These are phyloP conservation scores for Xanthoconium separans DNA, from an alignment of 1,284 basidiomycete genomes.

Conservation along the genomic window DNA sequence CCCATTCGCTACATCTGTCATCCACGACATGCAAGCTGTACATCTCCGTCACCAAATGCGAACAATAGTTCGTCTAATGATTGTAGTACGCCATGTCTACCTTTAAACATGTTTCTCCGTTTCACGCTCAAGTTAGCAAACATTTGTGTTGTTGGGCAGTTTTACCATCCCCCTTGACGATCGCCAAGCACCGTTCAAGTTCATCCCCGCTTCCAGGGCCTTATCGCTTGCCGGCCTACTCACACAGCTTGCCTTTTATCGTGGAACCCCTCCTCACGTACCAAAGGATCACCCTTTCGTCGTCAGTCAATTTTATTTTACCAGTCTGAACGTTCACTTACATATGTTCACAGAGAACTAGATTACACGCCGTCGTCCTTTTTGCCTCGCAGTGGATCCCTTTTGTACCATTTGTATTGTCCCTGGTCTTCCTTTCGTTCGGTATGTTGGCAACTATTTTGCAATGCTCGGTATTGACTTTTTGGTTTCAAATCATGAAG, in stretches of 20 bases:
- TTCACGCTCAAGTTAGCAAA: not conserved
- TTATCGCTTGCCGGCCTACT: conserved; percentile 2
- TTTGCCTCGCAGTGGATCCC: not conserved
- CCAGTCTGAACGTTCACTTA: not conserved
- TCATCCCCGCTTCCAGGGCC: conserved; percentile 1
- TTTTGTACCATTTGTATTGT: not conserved
- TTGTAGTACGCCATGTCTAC: not conserved
- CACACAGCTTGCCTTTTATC: not conserved
- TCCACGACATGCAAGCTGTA: not conserved
- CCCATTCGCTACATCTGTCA: too few relatives aligned
- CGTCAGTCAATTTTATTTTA: not conserved
- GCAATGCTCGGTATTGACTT: too few relatives aligned
- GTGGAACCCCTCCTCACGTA: not conserved
- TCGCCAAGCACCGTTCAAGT: not conserved
- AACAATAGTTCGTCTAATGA: not conserved
- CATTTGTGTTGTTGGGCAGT: not conserved
- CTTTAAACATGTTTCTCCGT: too few relatives aligned
- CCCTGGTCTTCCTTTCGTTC: not conserved
- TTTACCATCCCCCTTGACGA: conserved; percentile 1
- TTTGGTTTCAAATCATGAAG: too few relatives aligned
- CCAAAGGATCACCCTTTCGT: too few relatives aligned
- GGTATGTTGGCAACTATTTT: not conserved
- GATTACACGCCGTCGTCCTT: too few relatives aligned
- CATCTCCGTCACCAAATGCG: not conserved
- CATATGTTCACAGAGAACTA: not conserved